phyloP scores from a whole-genome alignment of 345 rosid genomes.

The Eutrema yunnanense region DNA sequence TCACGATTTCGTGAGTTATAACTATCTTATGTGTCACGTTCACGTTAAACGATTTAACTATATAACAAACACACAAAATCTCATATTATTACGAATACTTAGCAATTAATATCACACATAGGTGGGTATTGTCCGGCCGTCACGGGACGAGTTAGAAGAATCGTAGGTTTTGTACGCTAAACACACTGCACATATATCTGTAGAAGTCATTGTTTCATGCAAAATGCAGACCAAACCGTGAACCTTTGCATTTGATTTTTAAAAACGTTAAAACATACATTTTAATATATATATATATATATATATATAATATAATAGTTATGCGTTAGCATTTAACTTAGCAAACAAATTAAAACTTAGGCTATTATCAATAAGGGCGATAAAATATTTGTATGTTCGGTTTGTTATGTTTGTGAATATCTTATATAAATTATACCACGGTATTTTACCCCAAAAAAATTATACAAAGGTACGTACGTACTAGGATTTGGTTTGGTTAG shows the following conservation, averaged over 20 bases:
- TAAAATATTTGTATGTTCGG: neutral
- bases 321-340: neutral
- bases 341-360: neutral
- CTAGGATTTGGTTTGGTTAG: too few species aligned
- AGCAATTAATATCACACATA: neutral
- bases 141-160: conserved; percentile 22
- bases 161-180: conserved; percentile 20
- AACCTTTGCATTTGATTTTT: neutral
- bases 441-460: too few species aligned
- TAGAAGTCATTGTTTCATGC: conserved; percentile 10
- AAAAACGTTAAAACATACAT: neutral
- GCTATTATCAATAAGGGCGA: neutral
- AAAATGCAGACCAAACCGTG: neutral
- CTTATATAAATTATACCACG: neutral
- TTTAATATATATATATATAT: neutral
- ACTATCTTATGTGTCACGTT: too few species aligned
- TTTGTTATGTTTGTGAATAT: neutral
- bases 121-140: conserved; percentile 21
- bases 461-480: neutral
- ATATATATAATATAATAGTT: neutral
- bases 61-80: neutral
- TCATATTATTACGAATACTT: neutral
- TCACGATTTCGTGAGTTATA: too few species aligned
- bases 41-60: too few species aligned
- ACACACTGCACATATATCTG: conserved; percentile 7